Percentiles rank a stretch among this genome's conserved stretches.
Conservation (phyloP, 2,329 filamentous ascomycete genomes). For the Waltergamsia citrina region DNA sequence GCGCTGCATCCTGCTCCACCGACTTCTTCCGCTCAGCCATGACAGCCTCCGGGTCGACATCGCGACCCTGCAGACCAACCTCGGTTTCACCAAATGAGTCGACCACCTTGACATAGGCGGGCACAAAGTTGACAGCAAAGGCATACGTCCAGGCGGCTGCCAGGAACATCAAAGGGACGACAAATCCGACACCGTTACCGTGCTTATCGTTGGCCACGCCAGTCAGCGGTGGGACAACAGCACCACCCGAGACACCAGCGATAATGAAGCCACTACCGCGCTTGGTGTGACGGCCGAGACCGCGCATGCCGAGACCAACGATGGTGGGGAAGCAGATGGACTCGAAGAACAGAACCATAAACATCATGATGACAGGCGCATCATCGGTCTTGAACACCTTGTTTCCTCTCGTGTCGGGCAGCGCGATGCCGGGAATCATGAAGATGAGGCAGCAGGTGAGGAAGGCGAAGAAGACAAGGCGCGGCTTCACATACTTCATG, state of each 20-base stretch:
- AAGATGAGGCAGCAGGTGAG: conserved; percentile 58
- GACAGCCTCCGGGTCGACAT: conserved; percentile 11
- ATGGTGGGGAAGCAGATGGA: conserved; percentile 76
- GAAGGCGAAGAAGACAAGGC: conserved; percentile 59
- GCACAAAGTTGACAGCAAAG: conserved; percentile 55
- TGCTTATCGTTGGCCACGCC: conserved; percentile 57
- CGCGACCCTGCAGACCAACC: conserved; percentile 24
- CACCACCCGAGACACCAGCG: conserved; percentile 62
- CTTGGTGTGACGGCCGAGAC: conserved; percentile 68
- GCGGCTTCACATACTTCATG: conserved; percentile 59
- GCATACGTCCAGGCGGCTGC: conserved; percentile 46
- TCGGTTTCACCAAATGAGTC: conserved; percentile 44
- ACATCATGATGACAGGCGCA: conserved; percentile 51
- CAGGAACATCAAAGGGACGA: conserved; percentile 55
- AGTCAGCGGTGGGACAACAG: conserved; percentile 62
- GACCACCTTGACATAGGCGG: conserved; percentile 51
- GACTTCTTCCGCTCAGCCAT: conserved; percentile 3
- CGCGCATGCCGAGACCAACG: conserved; percentile 66
- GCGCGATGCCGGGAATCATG: conserved; percentile 35
- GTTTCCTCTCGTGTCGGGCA: conserved; percentile 1
- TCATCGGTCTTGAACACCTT: conserved; percentile 28
- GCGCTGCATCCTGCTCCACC: conserved; percentile 3
- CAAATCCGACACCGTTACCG: conserved; percentile 52
- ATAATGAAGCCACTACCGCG: conserved; percentile 62
- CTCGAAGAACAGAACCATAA: conserved; percentile 68